Evolutionary conservation across 2,329 filamentous ascomycete genomes (phyloP), one percentile per base, ranked within the genome.

Genomic region (Xylaria sp.): DNA sequence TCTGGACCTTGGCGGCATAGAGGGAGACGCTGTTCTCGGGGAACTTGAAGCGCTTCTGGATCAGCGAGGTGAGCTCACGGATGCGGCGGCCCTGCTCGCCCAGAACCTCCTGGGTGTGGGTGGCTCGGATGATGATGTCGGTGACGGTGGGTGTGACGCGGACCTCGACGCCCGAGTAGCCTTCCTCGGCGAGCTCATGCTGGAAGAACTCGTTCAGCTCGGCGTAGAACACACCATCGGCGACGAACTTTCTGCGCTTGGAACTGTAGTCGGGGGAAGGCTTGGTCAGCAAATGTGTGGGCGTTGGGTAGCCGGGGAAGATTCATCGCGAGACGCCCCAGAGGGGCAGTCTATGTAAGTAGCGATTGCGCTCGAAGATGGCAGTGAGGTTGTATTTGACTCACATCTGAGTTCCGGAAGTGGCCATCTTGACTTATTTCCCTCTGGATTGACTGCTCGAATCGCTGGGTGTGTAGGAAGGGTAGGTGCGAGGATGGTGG

Each of bases 161-260:
- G 85, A 99, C 95, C 87, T 99, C 96, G 81, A 99, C 95, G 81
- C 95, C 95, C 61, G 95, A 99, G 90, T 99, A 99, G 77, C 95
- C 95, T 87, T 99, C 96, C 90, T 99, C 95, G 80, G 95, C 95
- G 80, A 99, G 88, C 86, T 99, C 95, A 83, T 95, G 94, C 89
- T 98, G 95, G 92, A 99, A 99, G 91, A 99, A 99, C 87, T 99
- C 95, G 90, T 99, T 99, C 83, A 99, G 87, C 86, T 99, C 95
- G 87, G 95, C 95, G 85, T 97, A 99, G 92, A 99, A 99, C 79
- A 99, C 95, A 90, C 95, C 95, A 84, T 99, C 95, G 74, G 90
- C 91, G 80, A 94, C 90, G 86, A 93, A 94, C 89, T 94, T 94
- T 88, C 91, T 91, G 83, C 90, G 85, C 90, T 94, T 94, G 81